Conservation (phyloP, 73 alveolate species). For the Paramecium bursaria region DNA sequence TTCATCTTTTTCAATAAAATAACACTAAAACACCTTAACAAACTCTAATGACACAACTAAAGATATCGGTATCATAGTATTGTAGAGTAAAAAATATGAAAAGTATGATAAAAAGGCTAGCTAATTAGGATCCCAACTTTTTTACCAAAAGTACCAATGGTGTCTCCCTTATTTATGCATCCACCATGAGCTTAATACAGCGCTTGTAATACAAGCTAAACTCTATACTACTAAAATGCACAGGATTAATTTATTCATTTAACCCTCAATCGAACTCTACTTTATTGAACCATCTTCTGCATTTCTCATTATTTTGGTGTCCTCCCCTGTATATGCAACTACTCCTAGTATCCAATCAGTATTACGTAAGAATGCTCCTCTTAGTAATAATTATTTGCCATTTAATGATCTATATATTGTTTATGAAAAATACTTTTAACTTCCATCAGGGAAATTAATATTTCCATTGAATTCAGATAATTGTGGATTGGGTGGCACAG, state of each 20-base stretch:
- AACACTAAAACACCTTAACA: conserved; percentile 89
- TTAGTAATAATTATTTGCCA: conserved; percentile 83
- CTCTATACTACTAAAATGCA: conserved; percentile 67
- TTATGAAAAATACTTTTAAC: not conserved
- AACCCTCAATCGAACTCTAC: conserved; percentile 77
- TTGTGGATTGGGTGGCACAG: conserved; percentile 2
- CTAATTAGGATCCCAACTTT: conserved; percentile 1
- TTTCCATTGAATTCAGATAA: conserved; percentile 32
- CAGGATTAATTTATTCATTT: conserved; percentile 69
- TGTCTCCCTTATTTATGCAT: conserved; percentile 8
- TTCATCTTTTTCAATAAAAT: conserved; percentile 83
- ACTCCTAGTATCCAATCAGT: conserved; percentile 91
- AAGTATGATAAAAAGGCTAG: conserved; percentile 69
- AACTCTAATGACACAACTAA: conserved; percentile 96
- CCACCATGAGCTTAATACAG: conserved; percentile 63
- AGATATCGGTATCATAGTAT: conserved; percentile 97
- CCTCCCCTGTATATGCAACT: conserved; percentile 94
- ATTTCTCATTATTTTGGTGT: conserved; percentile 96
- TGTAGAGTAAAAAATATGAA: conserved; percentile 92
- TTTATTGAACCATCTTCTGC: conserved; percentile 93
- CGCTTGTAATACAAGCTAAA: conserved; percentile 48
- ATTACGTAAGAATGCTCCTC: conserved; percentile 95
- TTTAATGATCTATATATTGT: conserved; percentile 63
- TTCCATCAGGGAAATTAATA: conserved; percentile 30
- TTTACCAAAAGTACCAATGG: not conserved